Base-by-base conservation (phyloP, 2,329 filamentous ascomycete genomes). In the Bretziella fagacearum region DNA sequence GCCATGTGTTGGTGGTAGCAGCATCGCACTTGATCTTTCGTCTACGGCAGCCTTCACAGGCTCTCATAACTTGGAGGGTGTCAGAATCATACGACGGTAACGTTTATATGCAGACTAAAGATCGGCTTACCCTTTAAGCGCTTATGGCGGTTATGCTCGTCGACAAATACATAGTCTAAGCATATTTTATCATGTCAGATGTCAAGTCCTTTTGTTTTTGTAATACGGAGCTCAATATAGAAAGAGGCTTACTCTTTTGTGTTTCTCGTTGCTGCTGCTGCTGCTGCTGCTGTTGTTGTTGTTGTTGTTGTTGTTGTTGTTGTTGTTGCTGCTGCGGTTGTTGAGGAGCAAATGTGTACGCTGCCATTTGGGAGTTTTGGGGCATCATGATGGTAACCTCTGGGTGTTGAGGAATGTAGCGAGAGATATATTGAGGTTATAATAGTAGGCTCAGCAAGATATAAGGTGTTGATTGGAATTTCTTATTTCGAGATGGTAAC, bases 21-120 rank as follows among this genome's bases (percentile, higher is more conserved):
- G 89, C 86, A 66, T 96, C 91, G 65, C 89, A 98, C 63, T 94
- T 94, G 60, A 98, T 98, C 64, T 98, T 98, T 58, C 89, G 77
- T 63, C 86, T 80, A 52, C 89, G 76, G 60, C 89, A 96, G 51
- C 89, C 89, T 65, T 95, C 89, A 62, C 89, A 96, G 48, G 89
- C 91, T 68, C 91, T 80, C 86, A 94, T 95, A 45, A 95, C 89
- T 93, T 37, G 7, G 15, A 20, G n/a, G 5, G 17, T 18, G 15
- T 51, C 13, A 48, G 46, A 27, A 36, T 37, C 6, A 18, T 11
- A 18, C 17, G 13, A 22, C 3, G 10, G 7, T 10, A 39, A 39
- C 10, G 20, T 18, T 15, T 6, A 13, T 10, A 8, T 26, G 20
- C 6, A 17, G 26, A 43, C n/a, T 8, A 10, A 29, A 30, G 10